Evolutionary conservation across 257 asterid species (phyloP).

Genomic region (Mitragyna speciosa): DNA sequence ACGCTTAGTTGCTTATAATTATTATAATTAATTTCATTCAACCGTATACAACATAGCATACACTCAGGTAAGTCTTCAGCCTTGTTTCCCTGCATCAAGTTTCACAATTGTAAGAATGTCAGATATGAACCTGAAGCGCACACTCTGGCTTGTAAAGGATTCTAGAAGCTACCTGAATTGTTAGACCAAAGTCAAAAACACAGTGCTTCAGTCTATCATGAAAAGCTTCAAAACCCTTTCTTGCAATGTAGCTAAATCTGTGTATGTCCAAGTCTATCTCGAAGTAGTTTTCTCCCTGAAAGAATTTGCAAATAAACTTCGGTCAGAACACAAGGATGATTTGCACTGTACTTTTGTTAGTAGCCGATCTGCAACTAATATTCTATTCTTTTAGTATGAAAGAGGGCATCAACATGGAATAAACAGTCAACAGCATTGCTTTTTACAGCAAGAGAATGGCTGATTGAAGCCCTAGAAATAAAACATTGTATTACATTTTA

Average conservation of each 20-base stretch:
- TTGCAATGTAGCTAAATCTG: slow-evolving; percentile 81
- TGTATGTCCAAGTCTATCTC: slow-evolving; percentile 94
- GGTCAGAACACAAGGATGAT: background rate
- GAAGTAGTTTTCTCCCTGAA: slow-evolving; percentile 83
- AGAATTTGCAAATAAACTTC: slow-evolving; percentile 8
- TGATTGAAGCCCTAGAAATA: background rate
- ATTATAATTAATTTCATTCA: slow-evolving; percentile 68
- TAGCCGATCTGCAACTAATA: background rate
- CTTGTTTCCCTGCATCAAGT: slow-evolving; percentile 74
- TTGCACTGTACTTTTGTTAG: background rate
- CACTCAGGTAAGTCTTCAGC: slow-evolving; percentile 84
- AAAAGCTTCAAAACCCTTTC: slow-evolving; percentile 88
- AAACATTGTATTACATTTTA: background rate
- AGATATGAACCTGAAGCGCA: background rate
- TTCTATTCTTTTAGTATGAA: background rate
- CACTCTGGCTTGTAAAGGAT: background rate
- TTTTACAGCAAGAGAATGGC: too few species aligned
- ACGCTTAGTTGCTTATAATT: slow-evolving; percentile 59
- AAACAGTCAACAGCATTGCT: background rate
- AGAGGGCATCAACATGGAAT: background rate
- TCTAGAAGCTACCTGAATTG: slow-evolving; percentile 68
- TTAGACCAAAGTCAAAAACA: slow-evolving; percentile 83
- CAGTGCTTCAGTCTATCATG: slow-evolving; percentile 77
- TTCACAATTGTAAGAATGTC: background rate
- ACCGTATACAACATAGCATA: slow-evolving; percentile 70